These are phyloP conservation scores for Claviceps sp. DNA, from an alignment of 2,329 filamentous ascomycete genomes.

Conservation along the genomic window DNA sequence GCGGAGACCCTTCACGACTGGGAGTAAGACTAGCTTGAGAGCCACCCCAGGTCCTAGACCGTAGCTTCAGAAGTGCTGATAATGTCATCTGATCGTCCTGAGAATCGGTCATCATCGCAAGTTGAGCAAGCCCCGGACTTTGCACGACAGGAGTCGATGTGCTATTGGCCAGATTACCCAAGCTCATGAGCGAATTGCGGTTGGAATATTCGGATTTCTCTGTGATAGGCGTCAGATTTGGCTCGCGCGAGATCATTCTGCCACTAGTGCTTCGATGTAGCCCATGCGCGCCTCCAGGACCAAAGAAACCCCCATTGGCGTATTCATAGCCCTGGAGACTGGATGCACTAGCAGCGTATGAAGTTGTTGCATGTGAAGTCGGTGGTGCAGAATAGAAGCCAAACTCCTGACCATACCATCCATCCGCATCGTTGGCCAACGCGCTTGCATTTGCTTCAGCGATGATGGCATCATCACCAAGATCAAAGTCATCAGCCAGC, in stretches of 20 bases:
- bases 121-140: conserved; percentile 64
- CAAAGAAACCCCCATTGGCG: conserved; percentile 80
- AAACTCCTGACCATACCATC: conserved; percentile 93
- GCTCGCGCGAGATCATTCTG: conserved; percentile 63
- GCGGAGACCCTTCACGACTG: conserved; percentile 36
- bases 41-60: conserved; percentile 67
- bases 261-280: conserved; percentile 60
- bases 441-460: conserved; percentile 91
- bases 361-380: conserved; percentile 29
- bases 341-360: conserved; percentile 25
- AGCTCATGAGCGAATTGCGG: conserved; percentile 75
- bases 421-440: conserved; percentile 81
- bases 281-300: conserved; percentile 44
- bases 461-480: conserved; percentile 82
- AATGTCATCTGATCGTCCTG: conserved; percentile 59
- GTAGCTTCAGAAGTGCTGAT: conserved; percentile 56
- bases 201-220: conserved; percentile 94
- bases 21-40: conserved; percentile 60
- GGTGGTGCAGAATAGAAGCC: conserved; percentile 70
- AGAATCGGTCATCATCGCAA: conserved; percentile 50
- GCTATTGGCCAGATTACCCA: conserved; percentile 29
- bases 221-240: conserved; percentile 90
- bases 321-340: conserved; percentile 38
- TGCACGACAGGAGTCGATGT: conserved; percentile 36
- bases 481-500: conserved; percentile 50